Conservation (phyloP, 768 basidiomycete genomes). For the Guyanaporus albipodus region DNA sequence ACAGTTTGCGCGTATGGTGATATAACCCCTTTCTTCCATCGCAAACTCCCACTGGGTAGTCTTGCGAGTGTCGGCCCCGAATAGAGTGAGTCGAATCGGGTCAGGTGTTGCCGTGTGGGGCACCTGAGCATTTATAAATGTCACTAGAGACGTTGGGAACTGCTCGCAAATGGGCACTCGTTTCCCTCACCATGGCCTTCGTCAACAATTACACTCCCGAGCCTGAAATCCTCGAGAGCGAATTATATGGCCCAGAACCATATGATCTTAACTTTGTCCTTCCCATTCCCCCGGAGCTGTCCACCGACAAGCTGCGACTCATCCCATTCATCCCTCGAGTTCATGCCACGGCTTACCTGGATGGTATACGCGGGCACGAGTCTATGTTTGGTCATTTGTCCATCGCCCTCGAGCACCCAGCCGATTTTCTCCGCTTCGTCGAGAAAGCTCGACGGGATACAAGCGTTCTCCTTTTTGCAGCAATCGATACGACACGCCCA, state of each 20-base stretch:
- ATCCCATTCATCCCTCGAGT: constrained; percentile 20
- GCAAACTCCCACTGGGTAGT: no score
- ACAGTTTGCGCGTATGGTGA: no score
- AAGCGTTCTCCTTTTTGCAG: constrained; percentile 31
- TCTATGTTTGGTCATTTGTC: constrained; percentile 14
- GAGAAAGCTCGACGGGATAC: constrained; percentile 8
- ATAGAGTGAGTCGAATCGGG: no score
- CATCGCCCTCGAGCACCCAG: constrained; percentile 4
- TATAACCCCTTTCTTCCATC: no score
- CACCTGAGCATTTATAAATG: no score
- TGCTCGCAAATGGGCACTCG: no score
- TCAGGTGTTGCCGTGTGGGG: no score
- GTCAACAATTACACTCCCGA: constrained; percentile 17
- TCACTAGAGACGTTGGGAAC: no score
- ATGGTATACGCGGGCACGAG: constrained; percentile 18
- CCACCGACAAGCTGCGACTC: constrained; percentile 7
- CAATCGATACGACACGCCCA: constrained; percentile 38
- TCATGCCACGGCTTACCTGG: constrained; percentile 16
- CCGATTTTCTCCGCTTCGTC: constrained; percentile 9
- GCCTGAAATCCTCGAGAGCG: constrained; percentile 11
- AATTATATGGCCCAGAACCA: constrained; percentile 25
- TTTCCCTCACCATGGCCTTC: constrained; percentile 23
- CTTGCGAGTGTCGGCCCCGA: no score
- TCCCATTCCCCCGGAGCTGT: constrained; percentile 10
- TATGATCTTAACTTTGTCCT: constrained; percentile 23